Evolutionary conservation across 495 filamentous ascomycete genomes (phyloP), one percentile per base, ranked within the genome.

Genomic region (Penicillium riverlandense): DNA sequence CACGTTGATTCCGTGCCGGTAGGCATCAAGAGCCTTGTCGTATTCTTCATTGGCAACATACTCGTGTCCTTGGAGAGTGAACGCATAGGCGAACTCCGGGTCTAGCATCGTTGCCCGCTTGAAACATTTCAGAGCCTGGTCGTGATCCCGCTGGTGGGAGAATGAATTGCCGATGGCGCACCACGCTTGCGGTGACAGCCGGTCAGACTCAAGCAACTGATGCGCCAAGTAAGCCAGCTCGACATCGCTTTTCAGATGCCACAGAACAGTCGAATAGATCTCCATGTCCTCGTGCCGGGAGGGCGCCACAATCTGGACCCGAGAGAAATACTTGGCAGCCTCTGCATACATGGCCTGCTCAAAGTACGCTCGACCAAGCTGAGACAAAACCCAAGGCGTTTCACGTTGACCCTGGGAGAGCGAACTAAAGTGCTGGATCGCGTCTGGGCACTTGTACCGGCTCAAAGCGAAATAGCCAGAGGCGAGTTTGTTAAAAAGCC

Each of bases 21-120:
- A 98, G 10, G 86, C 80, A 29, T 80, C 78, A 10, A 94, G 74
- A 1, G 92, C 92, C 50, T 95, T 96, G 68, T 96, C 91, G 55
- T 88, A 96, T 62, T 98, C 92, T 56, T 98, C 92, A 47, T 95
- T 97, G 15, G 84, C 77, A n/a, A 96, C 83, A 61, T 95, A 88
- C 59, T 98, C 92, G 58, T 98, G 92, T 1, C 92, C 92, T 57
- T 96, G 91, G 8, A 98, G 69, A 1, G 94, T 96, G 58, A 88
- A 96, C 7, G 88, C 91, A 57, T 98, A 98, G 3, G 92, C 90
- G 63, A 96, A 95, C 32, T 80, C 83, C 7, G 88, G 85, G 60
- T 96, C 78, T 7, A 97, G 69, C 61, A 94, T 87, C 1, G 88
- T 95, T 5, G 92, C 92, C 36, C 92, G 80, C 57, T 90, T 95